Conservation (phyloP, 768 basidiomycete species). For the Lactifluus subvellereus region DNA sequence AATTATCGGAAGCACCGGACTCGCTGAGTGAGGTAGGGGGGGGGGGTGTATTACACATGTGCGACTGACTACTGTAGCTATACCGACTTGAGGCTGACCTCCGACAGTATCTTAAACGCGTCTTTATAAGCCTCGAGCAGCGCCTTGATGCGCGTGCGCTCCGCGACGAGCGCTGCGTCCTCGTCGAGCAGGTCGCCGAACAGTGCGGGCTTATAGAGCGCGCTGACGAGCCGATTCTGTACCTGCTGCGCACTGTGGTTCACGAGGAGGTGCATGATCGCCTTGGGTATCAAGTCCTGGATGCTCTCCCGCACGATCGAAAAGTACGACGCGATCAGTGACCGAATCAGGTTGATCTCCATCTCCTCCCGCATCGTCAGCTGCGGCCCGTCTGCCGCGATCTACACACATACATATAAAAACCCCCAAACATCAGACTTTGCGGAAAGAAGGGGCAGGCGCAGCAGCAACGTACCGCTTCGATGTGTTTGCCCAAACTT, state of each 20-base stretch:
- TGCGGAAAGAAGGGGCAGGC: neutral
- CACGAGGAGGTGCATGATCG: conserved; percentile 97
- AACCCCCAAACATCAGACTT: neutral
- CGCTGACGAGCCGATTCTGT: conserved; percentile 92
- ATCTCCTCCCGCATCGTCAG: conserved; percentile 86
- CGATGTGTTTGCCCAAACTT: conserved; percentile 94
- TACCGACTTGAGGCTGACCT: conserved; percentile 67
- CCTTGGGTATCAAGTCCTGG: conserved; percentile 95
- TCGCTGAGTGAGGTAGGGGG: neutral
- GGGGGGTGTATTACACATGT: neutral
- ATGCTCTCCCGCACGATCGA: conserved; percentile 93
- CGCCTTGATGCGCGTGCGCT: conserved; percentile 89
- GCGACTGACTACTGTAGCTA: conserved; percentile 21
- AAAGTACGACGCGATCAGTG: conserved; percentile 94
- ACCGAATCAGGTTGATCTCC: conserved; percentile 92
- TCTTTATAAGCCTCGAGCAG: conserved; percentile 95
- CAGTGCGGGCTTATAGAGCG: conserved; percentile 90
- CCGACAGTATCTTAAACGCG: conserved; percentile 81
- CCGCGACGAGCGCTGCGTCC: conserved; percentile 91
- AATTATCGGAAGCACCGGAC: neutral
- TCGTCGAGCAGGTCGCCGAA: conserved; percentile 90
- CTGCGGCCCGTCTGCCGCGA: conserved; percentile 49
- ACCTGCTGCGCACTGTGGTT: conserved; percentile 96
- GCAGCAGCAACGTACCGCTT: conserved; percentile 60
- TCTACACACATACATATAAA: conserved; percentile 28